Percentiles rank a stretch among this genome's conserved stretches.
phyloP scores from a whole-genome alignment of 2,329 filamentous ascomycete species.

The Fusarium abutilonis region DNA sequence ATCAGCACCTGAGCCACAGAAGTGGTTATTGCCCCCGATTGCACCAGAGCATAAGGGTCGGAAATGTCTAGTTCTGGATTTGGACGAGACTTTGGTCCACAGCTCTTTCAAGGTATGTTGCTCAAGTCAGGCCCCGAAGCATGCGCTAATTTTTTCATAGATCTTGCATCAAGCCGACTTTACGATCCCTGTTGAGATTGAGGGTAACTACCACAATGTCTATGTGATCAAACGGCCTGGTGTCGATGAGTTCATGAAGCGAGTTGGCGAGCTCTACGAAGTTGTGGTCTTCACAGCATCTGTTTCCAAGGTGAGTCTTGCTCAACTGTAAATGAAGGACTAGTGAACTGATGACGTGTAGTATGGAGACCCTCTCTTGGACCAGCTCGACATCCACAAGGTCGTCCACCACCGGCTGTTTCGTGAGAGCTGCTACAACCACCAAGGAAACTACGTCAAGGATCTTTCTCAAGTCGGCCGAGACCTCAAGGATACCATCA shows the following conservation, averaged over 20 bases:
- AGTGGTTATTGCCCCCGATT: constrained; percentile 84
- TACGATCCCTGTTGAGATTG: constrained; percentile 98
- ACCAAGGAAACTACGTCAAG: constrained; percentile 99
- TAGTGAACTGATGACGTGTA: constrained; percentile 53
- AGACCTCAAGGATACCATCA: constrained; percentile 96
- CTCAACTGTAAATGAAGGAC: background rate
- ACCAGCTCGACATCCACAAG: constrained; percentile 96
- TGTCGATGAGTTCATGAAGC: constrained; percentile 98
- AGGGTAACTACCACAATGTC: constrained; percentile 98
- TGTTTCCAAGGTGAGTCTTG: constrained; percentile 81
- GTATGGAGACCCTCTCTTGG: constrained; percentile 96
- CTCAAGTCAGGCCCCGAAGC: background rate
- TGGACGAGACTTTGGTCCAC: constrained; percentile 97
- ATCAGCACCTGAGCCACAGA: constrained; percentile 57
- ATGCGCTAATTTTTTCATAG: constrained; percentile 59
- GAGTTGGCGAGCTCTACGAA: constrained; percentile 96
- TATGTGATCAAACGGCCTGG: constrained; percentile 99
- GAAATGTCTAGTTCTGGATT: constrained; percentile 93
- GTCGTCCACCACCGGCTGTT: constrained; percentile 97
- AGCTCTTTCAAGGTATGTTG: constrained; percentile 92
- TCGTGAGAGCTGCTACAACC: constrained; percentile 98
- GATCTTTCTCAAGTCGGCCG: constrained; percentile 96
- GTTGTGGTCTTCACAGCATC: constrained; percentile 99
- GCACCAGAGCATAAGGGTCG: constrained; percentile 81
- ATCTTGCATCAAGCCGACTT: constrained; percentile 98